Evolutionary conservation across 2,329 filamentous ascomycete species (phyloP).

Genomic region (Neodidymelliopsis sp.): DNA sequence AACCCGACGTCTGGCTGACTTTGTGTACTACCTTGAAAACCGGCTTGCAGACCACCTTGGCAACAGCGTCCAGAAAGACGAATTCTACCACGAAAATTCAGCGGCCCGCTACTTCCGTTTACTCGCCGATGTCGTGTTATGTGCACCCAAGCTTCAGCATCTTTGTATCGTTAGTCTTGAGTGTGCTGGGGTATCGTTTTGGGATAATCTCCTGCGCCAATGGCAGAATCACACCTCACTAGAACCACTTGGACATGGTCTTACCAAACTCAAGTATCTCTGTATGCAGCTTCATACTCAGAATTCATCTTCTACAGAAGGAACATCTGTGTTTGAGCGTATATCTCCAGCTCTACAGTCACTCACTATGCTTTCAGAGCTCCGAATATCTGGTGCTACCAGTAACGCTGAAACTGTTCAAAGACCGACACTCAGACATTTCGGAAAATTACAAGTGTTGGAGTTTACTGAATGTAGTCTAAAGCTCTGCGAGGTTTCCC

Average conservation of each 20-base stretch:
- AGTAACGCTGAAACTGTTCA: not conserved
- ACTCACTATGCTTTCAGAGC: constrained; percentile 19
- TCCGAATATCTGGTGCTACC: constrained; percentile 24
- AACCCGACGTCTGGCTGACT: constrained; percentile 1
- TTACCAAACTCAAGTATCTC: constrained; percentile 26
- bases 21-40: constrained; percentile 38
- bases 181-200: constrained; percentile 26
- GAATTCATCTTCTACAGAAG: not conserved
- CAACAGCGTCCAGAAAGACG: constrained; percentile 25
- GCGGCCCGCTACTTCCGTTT: constrained; percentile 25
- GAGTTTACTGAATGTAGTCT: constrained; percentile 30
- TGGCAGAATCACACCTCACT: not conserved
- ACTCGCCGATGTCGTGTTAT: constrained; percentile 28
- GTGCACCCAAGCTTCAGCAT: constrained; percentile 31
- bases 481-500: constrained; percentile 14
- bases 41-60: constrained; percentile 32
- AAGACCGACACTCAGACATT: not conserved
- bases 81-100: constrained; percentile 1
- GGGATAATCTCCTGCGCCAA: constrained; percentile 21
- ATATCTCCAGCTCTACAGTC: constrained; percentile 17
- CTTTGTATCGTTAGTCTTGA: constrained; percentile 36
- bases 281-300: constrained; percentile 26
- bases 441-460: constrained; percentile 25
- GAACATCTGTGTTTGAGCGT: constrained; percentile 6
- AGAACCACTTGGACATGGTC: not conserved